Base-by-base conservation (phyloP, 345 rosid genomes). In the Odontarrhena argentea region DNA sequence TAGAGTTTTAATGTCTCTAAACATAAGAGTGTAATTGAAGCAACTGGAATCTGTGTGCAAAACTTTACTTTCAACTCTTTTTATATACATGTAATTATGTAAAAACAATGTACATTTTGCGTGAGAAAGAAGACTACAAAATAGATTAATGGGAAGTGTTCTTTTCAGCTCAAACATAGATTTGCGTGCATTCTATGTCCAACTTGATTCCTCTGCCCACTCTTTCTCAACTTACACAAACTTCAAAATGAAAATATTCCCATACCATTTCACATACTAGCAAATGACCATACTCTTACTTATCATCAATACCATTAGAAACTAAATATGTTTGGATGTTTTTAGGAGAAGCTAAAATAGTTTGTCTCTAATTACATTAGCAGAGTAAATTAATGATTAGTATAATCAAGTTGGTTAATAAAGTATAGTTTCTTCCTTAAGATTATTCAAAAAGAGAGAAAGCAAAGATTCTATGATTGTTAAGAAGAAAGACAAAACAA, bases 131-230 rank as follows among this genome's bases (percentile, higher is more conserved):
- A 56, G 48, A 65, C 25, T 73, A 18, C 22, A 7, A 10, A 13
- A 43, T 43, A 40, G 55, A 58, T 73, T 65, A 65, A 35, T 73
- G 61, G 42, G 42, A 65, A 65, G 67, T 37, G 63, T 46, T 60
- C 7, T 67, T 73, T 73, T 73, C 51, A 66, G 32, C 53, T 4
- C 12, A 25, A 1, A 12, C 69, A 67, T 74, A 45, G 77, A 24
- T 18, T 53, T 74, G 77, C 73, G 73, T 74, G 77, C 73, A 74
- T 74, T 54, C 14, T 32, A 26, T 74, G 46, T 12, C 77, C 77
- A 60, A 67, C 77, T 67, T 74, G 68, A 51, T 74, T 67, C 57
- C 22, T 53, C 36, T 47, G 69, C 77, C 73, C 73, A 74, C 14
- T 55, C 65, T 13, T 67, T 74, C 0, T 46, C 57, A 65, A 4